Conservation (phyloP, 129 eudicot genomes). For the Tanacetum coccineum region DNA sequence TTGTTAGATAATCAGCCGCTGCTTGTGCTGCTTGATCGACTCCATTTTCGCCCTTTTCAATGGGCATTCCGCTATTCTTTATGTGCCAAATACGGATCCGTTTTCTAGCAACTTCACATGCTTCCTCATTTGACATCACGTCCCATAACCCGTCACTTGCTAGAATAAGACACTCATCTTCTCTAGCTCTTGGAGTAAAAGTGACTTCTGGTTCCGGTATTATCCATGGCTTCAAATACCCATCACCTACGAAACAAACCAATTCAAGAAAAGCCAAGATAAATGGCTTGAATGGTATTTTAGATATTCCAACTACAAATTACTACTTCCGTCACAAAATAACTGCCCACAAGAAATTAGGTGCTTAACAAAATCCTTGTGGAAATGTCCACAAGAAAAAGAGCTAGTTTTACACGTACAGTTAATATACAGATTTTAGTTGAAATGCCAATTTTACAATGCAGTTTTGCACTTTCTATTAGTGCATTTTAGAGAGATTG, state of each 20-base stretch:
- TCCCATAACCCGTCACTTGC: slow-evolving; percentile 89
- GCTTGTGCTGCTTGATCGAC: slow-evolving; percentile 72
- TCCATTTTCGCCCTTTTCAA: slow-evolving; percentile 38
- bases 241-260: slow-evolving; percentile 53
- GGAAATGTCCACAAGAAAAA: too few relatives aligned
- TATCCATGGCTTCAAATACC: slow-evolving; percentile 78
- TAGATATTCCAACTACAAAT: too few relatives aligned
- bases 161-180: slow-evolving; percentile 71
- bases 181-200: slow-evolving; percentile 62
- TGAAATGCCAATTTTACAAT: too few relatives aligned
- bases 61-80: slow-evolving; percentile 55
- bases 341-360: too few relatives aligned
- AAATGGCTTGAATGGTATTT: too few relatives aligned
- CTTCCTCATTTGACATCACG: slow-evolving; percentile 81
- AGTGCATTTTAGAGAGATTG: too few relatives aligned
- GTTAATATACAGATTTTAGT: too few relatives aligned
- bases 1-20: slow-evolving; percentile 72
- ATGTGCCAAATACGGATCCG: slow-evolving; percentile 75
- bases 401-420: too few relatives aligned
- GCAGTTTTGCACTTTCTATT: too few relatives aligned
- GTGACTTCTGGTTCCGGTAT: slow-evolving; percentile 81
- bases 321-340: too few relatives aligned
- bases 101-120: slow-evolving; percentile 66
- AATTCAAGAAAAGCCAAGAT: neutral
- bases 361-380: too few relatives aligned